Evolutionary conservation across 495 filamentous ascomycete genomes (phyloP).

Genomic region (Rhypophila decipiens): DNA sequence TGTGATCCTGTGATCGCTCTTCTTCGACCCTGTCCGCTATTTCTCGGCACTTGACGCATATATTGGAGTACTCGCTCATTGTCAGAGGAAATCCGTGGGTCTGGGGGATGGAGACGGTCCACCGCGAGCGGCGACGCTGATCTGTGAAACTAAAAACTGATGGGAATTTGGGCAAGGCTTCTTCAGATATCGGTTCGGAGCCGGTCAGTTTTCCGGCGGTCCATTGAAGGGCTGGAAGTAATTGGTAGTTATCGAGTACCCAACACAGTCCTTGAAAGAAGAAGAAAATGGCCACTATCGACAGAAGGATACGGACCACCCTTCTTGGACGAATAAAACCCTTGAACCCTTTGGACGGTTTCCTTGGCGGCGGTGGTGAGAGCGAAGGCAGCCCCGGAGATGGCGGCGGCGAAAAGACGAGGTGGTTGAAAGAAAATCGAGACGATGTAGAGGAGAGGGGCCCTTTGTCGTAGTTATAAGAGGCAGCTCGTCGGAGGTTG

Average conservation of each 20-base stretch:
- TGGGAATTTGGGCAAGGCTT: constrained; percentile 47
- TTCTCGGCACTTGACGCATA: constrained; percentile 53
- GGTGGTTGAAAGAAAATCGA: constrained; percentile 54
- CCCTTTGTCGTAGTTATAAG: constrained; percentile 42
- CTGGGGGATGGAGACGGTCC: constrained; percentile 65
- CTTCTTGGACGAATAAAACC: constrained; percentile 37
- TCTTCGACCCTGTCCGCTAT: constrained; percentile 44
- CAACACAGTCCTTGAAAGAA: constrained; percentile 28
- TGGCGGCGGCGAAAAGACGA: constrained; percentile 56
- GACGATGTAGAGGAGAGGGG: constrained; percentile 50
- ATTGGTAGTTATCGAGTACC: constrained; percentile 14
- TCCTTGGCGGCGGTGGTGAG: constrained; percentile 57
- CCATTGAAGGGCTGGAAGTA: constrained; percentile 25
- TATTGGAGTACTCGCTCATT: constrained; percentile 49
- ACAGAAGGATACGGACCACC: constrained; percentile 39
- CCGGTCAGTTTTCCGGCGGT: constrained; percentile 21
- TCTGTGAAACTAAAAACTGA: constrained; percentile 55
- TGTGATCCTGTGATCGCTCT: constrained; percentile 33
- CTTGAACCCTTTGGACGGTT: constrained; percentile 30
- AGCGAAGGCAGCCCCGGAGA: constrained; percentile 60
- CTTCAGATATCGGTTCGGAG: constrained; percentile 48
- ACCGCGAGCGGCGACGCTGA: constrained; percentile 48
- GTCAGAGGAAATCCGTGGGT: constrained; percentile 52
- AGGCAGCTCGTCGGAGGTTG: constrained; percentile 43
- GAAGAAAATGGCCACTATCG: constrained; percentile 31